Evolutionary conservation across 805 yeast species (phyloP).

Genomic region (Saccharomycopsis lassenensis): DNA sequence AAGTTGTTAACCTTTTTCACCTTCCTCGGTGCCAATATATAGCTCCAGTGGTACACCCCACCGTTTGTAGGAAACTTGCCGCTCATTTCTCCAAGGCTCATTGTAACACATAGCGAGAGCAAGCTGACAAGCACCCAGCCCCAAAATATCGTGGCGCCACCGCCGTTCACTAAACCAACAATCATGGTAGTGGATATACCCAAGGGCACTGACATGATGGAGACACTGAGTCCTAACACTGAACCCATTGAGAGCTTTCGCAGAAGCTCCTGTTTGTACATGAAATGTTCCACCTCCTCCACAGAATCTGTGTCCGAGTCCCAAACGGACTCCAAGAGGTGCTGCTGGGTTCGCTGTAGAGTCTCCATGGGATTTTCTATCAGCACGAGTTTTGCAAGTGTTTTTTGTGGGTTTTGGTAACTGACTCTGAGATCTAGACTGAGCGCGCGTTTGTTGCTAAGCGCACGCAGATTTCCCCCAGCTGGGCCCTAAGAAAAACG

Average conservation of each 20-base stretch:
- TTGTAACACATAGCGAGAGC: slow-evolving; percentile 51
- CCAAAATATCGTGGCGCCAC: slow-evolving; percentile 62
- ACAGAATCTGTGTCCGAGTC: no score
- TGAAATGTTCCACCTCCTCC: slow-evolving; percentile 59
- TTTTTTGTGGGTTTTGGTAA: no score
- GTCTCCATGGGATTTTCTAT: no score
- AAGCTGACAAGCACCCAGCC: slow-evolving; percentile 64
- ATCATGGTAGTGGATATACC: slow-evolving; percentile 67
- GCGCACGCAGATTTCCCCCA: no score
- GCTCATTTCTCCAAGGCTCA: slow-evolving; percentile 67
- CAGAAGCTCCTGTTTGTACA: slow-evolving; percentile 60
- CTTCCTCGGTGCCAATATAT: slow-evolving; percentile 49
- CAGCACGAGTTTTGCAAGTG: no score
- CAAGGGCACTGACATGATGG: slow-evolving; percentile 73
- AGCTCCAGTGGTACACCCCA: slow-evolving; percentile 68
- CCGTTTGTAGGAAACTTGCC: slow-evolving; percentile 71
- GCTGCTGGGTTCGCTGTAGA: no score
- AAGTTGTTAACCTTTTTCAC: slow-evolving; percentile 21
- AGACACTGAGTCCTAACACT: slow-evolving; percentile 67
- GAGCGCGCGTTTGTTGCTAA: no score
- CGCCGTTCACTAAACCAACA: slow-evolving; percentile 65
- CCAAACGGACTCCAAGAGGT: no score
- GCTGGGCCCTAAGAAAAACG: no score
- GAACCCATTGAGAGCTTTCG: slow-evolving; percentile 60
- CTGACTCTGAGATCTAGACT: no score